Base-by-base conservation (phyloP, 129 eudicot genomes). In the Rutidosis leptorrhynchoides region DNA sequence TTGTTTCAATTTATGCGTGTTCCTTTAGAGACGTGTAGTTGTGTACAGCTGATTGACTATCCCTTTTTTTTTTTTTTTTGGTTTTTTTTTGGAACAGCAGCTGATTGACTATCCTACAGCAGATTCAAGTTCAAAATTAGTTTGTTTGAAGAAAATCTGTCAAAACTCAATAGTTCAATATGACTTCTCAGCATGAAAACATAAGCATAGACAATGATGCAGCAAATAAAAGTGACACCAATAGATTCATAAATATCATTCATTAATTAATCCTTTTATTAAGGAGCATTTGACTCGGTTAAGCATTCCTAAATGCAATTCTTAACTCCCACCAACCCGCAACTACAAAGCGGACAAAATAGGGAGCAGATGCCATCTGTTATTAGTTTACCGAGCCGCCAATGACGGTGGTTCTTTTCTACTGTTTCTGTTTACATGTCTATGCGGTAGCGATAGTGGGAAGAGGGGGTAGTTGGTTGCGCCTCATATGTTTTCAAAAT, bases 311-410 rank as follows among this genome's bases (percentile, higher is more conserved):
- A 49, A 7, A 28, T 6, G 60, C 56, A 52, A 19, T 51, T 21
- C 62, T 32, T 49, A 52, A 67, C 49, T 67, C 62, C 72, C 61
- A 67, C 61, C 49, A 52, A 67, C 24, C 16, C 45, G 32, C 7
- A 67, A 11, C 11, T 1, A 12, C 11, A 48, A 20, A 20, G 46
- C 1, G 33, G 30, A 52, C 62, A 67, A 67, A 67, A 53, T 16
- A 14, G 49, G 62, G 62, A 51, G 60, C 32, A n/a, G 60, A 28
- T 51, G 43, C 43, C 59, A 65, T 65, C 70, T 46, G 3, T 45
- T 9, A 6, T 45, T 9, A 17, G 19, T 48, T 12, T 29, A 29
- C 33, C 0, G 25, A 61, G 6, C 76, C 62, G 6, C 76, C 62
- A 45, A 49, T 29, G 19, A 62, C 56, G 26, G 4, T 11, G 26